These are phyloP conservation scores for Euphrasia arctica DNA, from an alignment of 305 asterid genomes.

Conservation along the genomic window DNA sequence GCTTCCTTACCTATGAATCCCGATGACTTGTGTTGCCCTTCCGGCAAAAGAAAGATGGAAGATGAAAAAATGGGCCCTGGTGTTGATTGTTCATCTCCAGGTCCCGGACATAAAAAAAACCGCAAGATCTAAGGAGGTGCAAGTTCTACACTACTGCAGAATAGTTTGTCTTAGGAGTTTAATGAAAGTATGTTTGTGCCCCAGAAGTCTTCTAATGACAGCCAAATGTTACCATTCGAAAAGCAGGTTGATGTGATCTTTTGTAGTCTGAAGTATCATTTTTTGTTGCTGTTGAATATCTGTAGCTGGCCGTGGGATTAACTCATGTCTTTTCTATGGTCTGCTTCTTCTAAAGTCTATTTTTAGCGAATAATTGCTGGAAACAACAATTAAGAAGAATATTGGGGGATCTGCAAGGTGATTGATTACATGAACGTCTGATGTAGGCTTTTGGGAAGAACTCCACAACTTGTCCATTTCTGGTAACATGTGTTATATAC, in stretches of 20 bases:
- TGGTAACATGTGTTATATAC: too few relatives aligned
- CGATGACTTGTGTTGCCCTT: conserved; percentile 41
- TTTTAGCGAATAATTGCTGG: background rate
- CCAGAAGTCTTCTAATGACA: conserved; percentile 41
- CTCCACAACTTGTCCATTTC: too few relatives aligned
- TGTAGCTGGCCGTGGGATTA: background rate
- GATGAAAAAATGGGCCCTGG: conserved; percentile 18
- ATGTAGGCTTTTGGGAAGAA: too few relatives aligned
- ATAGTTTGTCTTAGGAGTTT: conserved; percentile 29
- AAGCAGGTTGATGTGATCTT: conserved; percentile 19
- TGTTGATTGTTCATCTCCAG: conserved; percentile 19
- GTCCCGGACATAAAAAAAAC: conserved; percentile 21
- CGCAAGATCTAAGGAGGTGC: conserved; percentile 20
- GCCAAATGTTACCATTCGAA: conserved; percentile 18
- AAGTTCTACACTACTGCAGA: conserved; percentile 32
- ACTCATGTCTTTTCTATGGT: background rate
- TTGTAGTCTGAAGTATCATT: background rate
- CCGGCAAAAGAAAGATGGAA: conserved; percentile 26
- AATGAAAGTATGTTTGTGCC: conserved; percentile 18
- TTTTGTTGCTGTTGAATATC: conserved; percentile 2
- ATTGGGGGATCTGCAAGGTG: background rate
- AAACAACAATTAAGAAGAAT: background rate
- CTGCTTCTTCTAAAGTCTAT: background rate
- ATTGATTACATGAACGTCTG: background rate
- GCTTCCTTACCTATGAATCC: conserved; percentile 53